Conservation (phyloP, 805 yeast species). For the Metschnikowia borealis region DNA sequence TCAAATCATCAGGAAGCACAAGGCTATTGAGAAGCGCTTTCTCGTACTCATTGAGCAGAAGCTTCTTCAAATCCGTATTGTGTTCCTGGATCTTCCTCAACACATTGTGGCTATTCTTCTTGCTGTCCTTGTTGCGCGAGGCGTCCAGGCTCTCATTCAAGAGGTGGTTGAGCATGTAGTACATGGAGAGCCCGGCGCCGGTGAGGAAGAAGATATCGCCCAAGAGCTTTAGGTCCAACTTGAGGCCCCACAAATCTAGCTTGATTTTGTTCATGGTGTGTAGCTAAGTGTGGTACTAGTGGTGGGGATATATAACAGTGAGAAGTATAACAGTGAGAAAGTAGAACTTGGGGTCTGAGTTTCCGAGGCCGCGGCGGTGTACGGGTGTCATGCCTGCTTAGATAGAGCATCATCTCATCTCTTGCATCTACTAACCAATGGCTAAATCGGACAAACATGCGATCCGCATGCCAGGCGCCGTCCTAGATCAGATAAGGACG, state of each 20-base stretch:
- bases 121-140: slow-evolving; percentile 46
- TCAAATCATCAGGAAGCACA: slow-evolving; percentile 79
- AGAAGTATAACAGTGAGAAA: background rate
- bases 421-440: slow-evolving; percentile 7
- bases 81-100: slow-evolving; percentile 35
- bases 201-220: slow-evolving; percentile 41
- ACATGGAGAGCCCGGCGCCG: slow-evolving; percentile 67
- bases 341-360: too few relatives aligned
- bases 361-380: background rate
- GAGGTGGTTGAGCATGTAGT: slow-evolving; percentile 50
- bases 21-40: slow-evolving; percentile 70
- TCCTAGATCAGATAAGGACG: slow-evolving; percentile 48
- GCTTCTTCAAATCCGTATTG: slow-evolving; percentile 54
- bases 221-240: slow-evolving; percentile 36
- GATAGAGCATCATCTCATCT: slow-evolving; percentile 6
- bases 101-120: slow-evolving; percentile 54
- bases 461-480: slow-evolving; percentile 53
- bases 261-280: slow-evolving; percentile 29
- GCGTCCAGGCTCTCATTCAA: slow-evolving; percentile 33
- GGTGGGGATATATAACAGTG: background rate
- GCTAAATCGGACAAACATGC: slow-evolving; percentile 30
- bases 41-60: slow-evolving; percentile 70
- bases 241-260: slow-evolving; percentile 35
- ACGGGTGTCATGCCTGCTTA: background rate
- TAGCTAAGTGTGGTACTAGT: background rate